phyloP scores from a whole-genome alignment of 257 asterid genomes.

The Eucommia ulmoides region DNA sequence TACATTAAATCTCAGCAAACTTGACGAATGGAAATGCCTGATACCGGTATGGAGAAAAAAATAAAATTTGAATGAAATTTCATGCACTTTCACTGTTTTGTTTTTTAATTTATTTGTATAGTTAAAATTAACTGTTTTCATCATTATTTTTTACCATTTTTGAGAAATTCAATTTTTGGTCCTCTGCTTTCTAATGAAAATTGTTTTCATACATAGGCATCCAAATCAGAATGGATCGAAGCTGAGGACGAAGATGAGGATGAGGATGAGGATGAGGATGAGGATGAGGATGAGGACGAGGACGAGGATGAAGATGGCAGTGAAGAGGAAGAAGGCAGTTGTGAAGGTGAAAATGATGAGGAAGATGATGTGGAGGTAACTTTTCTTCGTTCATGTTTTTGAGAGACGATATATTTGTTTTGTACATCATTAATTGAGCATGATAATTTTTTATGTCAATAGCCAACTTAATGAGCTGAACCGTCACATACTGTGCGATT shows the following conservation, averaged over 20 bases:
- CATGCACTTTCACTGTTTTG: too few species aligned
- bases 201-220: slow-evolving; percentile 66
- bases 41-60: slow-evolving; percentile 72
- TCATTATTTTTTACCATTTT: too few species aligned
- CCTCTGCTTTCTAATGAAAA: too few species aligned
- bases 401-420: background rate
- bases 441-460: too few species aligned
- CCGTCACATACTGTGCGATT: background rate
- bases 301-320: slow-evolving; percentile 51
- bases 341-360: slow-evolving; percentile 48
- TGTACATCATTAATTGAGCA: too few species aligned
- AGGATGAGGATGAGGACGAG: slow-evolving; percentile 43
- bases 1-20: slow-evolving; percentile 81
- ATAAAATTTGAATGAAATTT: too few species aligned
- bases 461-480: too few species aligned
- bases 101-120: too few species aligned
- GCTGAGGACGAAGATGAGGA: slow-evolving; percentile 63
- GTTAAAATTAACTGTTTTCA: too few species aligned
- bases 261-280: slow-evolving; percentile 56
- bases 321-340: slow-evolving; percentile 34
- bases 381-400: slow-evolving; percentile 3
- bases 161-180: too few species aligned
- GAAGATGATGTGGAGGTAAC: slow-evolving; percentile 54
- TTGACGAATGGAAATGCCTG: slow-evolving; percentile 96
- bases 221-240: slow-evolving; percentile 95